A percentile compares a stretch with the other conserved stretches of the same genome.
phyloP scores from a whole-genome alignment of 2,329 filamentous ascomycete genomes.

The Niveomyces coronatus region DNA sequence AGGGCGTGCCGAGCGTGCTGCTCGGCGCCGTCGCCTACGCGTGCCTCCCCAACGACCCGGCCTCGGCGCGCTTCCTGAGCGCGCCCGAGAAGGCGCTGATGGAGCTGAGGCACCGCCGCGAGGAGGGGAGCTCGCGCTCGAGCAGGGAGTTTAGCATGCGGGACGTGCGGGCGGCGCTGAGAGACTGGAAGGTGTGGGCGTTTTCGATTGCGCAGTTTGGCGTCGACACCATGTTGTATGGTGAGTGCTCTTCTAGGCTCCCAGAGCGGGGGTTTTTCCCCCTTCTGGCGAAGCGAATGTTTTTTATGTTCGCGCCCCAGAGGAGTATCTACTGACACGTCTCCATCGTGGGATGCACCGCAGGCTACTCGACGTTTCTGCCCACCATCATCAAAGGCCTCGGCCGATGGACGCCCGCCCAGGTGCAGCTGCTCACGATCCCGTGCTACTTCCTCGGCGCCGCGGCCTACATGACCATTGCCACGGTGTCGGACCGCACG shows the following conservation, averaged over 20 bases:
- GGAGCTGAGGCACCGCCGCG: conserved; percentile 24
- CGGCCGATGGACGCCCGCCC: conserved; percentile 49
- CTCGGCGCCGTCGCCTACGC: conserved; percentile 25
- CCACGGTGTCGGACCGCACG: conserved; percentile 55
- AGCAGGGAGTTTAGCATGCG: conserved; percentile 38
- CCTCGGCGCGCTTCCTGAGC: conserved; percentile 50
- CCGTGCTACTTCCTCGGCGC: conserved; percentile 69
- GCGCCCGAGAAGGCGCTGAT: conserved; percentile 57
- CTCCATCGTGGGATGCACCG: too few species aligned
- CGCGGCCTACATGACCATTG: conserved; percentile 54
- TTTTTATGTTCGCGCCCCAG: too few species aligned
- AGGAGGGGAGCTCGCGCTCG: conserved; percentile 38
- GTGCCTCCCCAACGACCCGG: conserved; percentile 25
- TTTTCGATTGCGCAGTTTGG: conserved; percentile 64
- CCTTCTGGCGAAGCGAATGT: conserved; percentile 4
- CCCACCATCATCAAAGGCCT: conserved; percentile 68
- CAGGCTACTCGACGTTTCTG: conserved; percentile 65
- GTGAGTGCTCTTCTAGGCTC: conserved; percentile 17
- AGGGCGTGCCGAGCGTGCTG: conserved; percentile 32
- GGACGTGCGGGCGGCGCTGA: conserved; percentile 57
- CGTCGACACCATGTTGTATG: conserved; percentile 65
- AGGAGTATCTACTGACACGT: too few species aligned
- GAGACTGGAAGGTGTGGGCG: conserved; percentile 66
- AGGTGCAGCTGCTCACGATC: conserved; percentile 67
- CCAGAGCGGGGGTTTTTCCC: background rate